A percentile compares a stretch with the other conserved stretches of the same genome.
Evolutionary conservation across 2,329 filamentous ascomycete genomes (phyloP).

Genomic region (Kalmusia sp.): DNA sequence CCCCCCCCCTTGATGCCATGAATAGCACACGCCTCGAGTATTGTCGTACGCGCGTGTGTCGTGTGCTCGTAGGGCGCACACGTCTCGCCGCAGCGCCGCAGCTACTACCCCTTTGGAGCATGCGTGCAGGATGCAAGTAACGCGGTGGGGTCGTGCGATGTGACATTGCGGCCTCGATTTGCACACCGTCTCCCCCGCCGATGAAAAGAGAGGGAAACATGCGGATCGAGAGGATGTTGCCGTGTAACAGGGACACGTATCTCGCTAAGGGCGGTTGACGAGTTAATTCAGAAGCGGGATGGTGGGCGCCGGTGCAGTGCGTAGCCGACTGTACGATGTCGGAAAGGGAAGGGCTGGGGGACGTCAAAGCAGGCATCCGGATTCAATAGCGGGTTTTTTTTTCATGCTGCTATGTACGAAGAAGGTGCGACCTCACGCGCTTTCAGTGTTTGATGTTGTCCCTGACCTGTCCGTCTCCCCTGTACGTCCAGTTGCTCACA

Average conservation of each 20-base stretch:
- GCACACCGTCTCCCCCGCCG: not conserved
- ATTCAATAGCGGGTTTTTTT: too few species aligned
- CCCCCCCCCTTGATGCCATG: too few species aligned
- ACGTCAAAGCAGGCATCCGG: too few species aligned
- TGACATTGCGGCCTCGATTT: not conserved
- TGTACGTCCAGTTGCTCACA: constrained; percentile 55
- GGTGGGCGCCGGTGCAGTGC: not conserved
- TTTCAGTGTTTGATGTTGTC: too few species aligned
- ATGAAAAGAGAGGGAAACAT: not conserved
- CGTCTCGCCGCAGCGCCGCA: not conserved
- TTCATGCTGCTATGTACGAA: too few species aligned
- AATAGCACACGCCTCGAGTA: not conserved
- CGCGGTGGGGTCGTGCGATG: not conserved
- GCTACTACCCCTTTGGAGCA: not conserved
- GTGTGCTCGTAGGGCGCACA: not conserved
- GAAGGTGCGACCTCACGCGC: too few species aligned
- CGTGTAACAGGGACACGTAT: too few species aligned
- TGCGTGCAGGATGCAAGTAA: not conserved
- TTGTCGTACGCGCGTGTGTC: not conserved
- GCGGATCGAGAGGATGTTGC: not conserved
- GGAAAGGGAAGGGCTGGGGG: too few species aligned
- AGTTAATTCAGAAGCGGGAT: not conserved
- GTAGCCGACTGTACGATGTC: too few species aligned
- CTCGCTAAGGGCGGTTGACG: not conserved
- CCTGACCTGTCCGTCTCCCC: constrained; percentile 25